Base-by-base conservation (phyloP, 2,329 filamentous ascomycete species). In the Nothophaeocryptopus gaeumannii region DNA sequence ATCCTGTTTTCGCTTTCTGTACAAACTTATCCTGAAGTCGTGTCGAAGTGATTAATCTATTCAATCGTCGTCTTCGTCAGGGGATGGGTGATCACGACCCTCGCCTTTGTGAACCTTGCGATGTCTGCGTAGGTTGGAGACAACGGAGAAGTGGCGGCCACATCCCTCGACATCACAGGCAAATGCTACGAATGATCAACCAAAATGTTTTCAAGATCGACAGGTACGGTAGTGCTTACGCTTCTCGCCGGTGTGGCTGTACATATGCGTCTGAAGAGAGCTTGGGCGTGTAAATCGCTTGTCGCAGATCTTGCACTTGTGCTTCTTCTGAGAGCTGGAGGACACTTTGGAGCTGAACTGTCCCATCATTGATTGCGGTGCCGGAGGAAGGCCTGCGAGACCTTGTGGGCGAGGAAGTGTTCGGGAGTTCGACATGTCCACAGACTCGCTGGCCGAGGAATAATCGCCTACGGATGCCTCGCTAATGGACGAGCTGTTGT, bases 251-350 rank as follows among this genome's bases (percentile, higher is more conserved):
- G 92, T 97, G 67, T 97, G 92, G 72, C 90, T 96, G 74, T 96
- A 96, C 88, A 96, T 96, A 69, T 97, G 92, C 30, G 92, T 97
- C 69, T 96, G 92, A 34, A 97, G 72, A 11, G 92, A 96, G 67
- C 90, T 96, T 1, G 92, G 92, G 47, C 92, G 82, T 2, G 92
- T 96, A 70, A 97, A 97, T 37, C 92, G 84, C 80, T 97, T 96
- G 72, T 96, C 92, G 76, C 92, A 97, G 53, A 97, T 88, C 75
- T 96, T 96, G 81, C 92, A 97, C 78, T 96, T 96, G 76, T 97
- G 93, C 79, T 97, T 97, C 83, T 97, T 97, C 69, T 96, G 90
- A 8, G 92, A 93, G 73, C 89, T 96, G 13, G 89, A 91, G 0
- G 90, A 91, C 45, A 96, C 85, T 74, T 96, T 96, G 56, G 92